phyloP scores from a whole-genome alignment of 2,329 filamentous ascomycete genomes.

The Epichloe typhina region DNA sequence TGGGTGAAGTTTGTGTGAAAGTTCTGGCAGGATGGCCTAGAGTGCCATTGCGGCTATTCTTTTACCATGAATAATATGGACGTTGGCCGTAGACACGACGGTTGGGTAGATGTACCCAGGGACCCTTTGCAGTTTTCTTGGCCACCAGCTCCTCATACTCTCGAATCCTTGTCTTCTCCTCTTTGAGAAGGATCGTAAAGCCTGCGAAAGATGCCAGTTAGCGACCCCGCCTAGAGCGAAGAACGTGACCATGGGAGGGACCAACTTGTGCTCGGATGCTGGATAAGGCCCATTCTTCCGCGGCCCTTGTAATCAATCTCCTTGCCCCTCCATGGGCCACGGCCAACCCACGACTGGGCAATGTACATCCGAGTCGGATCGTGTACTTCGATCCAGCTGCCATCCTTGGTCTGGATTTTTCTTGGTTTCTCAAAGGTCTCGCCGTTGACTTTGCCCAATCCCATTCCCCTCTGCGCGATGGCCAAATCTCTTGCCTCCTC shows the following conservation, averaged over 20 bases:
- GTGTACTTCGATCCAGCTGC: conserved; percentile 54
- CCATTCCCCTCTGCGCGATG: conserved; percentile 73
- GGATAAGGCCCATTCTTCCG: conserved; percentile 54
- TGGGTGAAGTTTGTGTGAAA: not conserved
- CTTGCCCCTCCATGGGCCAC: conserved; percentile 47
- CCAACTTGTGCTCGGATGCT: conserved; percentile 63
- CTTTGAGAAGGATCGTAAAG: conserved; percentile 74
- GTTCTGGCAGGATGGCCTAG: not conserved
- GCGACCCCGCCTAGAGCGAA: not conserved
- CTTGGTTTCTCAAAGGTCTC: conserved; percentile 23
- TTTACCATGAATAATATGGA: conserved; percentile 85
- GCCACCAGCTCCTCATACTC: conserved; percentile 64
- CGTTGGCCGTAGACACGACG: conserved; percentile 71
- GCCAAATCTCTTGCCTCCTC: conserved; percentile 73
- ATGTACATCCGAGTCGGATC: conserved; percentile 81
- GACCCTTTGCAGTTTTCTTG: conserved; percentile 59
- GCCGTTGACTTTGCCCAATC: conserved; percentile 39
- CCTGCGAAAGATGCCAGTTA: conserved; percentile 30
- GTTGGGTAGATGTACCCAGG: conserved; percentile 83
- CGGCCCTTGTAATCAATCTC: conserved; percentile 61
- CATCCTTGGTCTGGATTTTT: conserved; percentile 61
- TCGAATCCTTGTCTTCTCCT: conserved; percentile 80
- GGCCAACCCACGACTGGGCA: conserved; percentile 84
- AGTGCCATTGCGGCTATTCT: not conserved
- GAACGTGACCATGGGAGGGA: conserved; percentile 13